Evolutionary conservation across 164 flowering plant species (phyloP), one percentile per base, ranked within the genome.

Genomic region (Vitis cinerea): DNA sequence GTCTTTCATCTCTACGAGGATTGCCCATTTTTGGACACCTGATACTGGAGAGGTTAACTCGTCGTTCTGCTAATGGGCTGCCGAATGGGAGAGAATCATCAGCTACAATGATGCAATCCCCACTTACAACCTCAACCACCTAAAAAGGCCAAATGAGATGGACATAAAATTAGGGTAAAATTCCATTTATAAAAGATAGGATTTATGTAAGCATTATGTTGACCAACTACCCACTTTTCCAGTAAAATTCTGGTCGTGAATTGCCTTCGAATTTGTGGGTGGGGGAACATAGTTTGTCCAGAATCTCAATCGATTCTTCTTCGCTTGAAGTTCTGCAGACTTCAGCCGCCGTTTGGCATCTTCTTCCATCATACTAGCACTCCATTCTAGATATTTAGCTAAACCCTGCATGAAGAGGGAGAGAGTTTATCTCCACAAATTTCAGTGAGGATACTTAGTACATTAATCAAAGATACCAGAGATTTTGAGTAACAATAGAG

Each of bases 51-150:
- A 96, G 90, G 77, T 93, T 93, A 27, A 93, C 95, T 62, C 99
- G 84, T 19, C 98, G 72, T 75, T 96, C 99, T 56, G 98, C 99
- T 54, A 78, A 67, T 58, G 97, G 93, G 76, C 90, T 91, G 47
- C 99, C 99, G 74, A 68, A 96, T 52, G 97, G 97, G 62, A 86
- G 59, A 57, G 97, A 74, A 79, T 96, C 99, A 80, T 93, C 98
- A 56, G 99, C 99, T 13, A 96, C 94, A 77, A 93, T 78, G 65
- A 96, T 58, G 74, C 99, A 96, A 66, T 93, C 99, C 27, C 97
- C 99, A 80, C 98, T 93, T n/a, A 90, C 97, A 86, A 93, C 95
- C 81, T 96, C 99, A 62, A 96, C 93, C 11, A 95, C 99, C 99
- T 95, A 69, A 27, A 68, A 44, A 61, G 51, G 12, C 5, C 12